Conservation (phyloP, 208 protist species). For the Trypanosoma avium region DNA sequence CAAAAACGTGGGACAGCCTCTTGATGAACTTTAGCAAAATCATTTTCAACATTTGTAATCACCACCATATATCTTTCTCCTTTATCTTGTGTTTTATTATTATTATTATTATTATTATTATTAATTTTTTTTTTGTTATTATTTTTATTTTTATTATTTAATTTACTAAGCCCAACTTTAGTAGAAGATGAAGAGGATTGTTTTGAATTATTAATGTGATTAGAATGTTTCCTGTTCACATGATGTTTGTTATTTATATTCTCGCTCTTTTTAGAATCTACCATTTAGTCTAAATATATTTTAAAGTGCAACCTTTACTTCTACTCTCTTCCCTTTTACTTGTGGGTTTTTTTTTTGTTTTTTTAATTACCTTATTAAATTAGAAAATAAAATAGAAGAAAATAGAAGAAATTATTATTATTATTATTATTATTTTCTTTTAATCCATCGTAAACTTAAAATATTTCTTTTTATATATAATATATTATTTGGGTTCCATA, state of each 20-base stretch:
- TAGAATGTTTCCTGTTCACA: not conserved
- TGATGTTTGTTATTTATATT: not conserved
- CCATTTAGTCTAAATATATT: too few relatives aligned
- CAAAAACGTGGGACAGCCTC: constrained; percentile 47
- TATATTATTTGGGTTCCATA: too few relatives aligned
- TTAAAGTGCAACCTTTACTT: too few relatives aligned
- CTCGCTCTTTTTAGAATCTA: not conserved
- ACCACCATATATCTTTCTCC: constrained; percentile 68
- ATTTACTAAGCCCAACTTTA: too few relatives aligned
- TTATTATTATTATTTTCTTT: too few relatives aligned
- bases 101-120: not conserved
- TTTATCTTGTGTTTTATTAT: constrained; percentile 2
- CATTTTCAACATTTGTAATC: constrained; percentile 85
- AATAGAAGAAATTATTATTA: not conserved
- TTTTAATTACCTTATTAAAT: not conserved
- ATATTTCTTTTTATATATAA: too few relatives aligned
- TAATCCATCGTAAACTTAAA: too few relatives aligned
- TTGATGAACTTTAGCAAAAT: constrained; percentile 75
- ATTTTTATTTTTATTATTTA: not conserved
- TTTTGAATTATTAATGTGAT: not conserved
- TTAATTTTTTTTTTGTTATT: not conserved
- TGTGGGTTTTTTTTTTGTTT: not conserved
- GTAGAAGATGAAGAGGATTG: not conserved
- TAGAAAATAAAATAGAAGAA: not conserved
- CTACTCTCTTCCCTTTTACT: not conserved